Percentiles rank a stretch among this genome's conserved stretches.
These are phyloP conservation scores for Phaffomyces antillensis DNA, from an alignment of 805 yeast species.

Conservation along the genomic window DNA sequence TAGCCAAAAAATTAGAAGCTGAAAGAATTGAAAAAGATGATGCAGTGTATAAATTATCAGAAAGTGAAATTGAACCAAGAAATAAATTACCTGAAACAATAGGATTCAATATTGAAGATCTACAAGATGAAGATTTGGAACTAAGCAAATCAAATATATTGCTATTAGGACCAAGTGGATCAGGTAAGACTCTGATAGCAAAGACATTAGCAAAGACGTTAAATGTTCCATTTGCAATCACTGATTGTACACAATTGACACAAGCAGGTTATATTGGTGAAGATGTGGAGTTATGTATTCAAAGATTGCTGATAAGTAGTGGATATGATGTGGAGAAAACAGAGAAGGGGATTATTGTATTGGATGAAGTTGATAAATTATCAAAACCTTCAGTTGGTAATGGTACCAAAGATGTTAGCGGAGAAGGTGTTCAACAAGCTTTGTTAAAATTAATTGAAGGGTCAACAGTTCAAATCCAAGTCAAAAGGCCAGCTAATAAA, in stretches of 20 bases:
- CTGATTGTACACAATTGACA: slow-evolving; percentile 55
- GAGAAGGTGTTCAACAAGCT: slow-evolving; percentile 62
- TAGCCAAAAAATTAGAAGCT: slow-evolving; percentile 23
- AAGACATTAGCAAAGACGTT: slow-evolving; percentile 44
- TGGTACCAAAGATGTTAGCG: slow-evolving; percentile 52
- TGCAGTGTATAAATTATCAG: slow-evolving; percentile 18
- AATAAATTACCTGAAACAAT: slow-evolving; percentile 24
- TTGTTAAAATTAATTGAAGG: slow-evolving; percentile 52
- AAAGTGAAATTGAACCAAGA: slow-evolving; percentile 15
- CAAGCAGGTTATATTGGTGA: slow-evolving; percentile 65
- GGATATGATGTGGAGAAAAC: slow-evolving; percentile 44
- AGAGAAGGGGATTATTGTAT: slow-evolving; percentile 51
- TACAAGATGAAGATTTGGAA: slow-evolving; percentile 34
- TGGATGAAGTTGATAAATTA: slow-evolving; percentile 54
- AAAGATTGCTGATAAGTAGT: slow-evolving; percentile 42
- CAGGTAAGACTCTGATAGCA: slow-evolving; percentile 54
- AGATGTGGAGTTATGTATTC: slow-evolving; percentile 52
- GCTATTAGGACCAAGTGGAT: slow-evolving; percentile 54
- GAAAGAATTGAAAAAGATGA: slow-evolving; percentile 25
- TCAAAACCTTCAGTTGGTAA: slow-evolving; percentile 40
- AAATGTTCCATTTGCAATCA: slow-evolving; percentile 51
- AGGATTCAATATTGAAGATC: slow-evolving; percentile 17
- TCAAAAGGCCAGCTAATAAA: slow-evolving; percentile 34
- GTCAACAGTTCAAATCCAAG: slow-evolving; percentile 40
- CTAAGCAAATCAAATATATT: slow-evolving; percentile 50